Conservation (phyloP, 805 yeast genomes). For the Jamesozyma rosinii region DNA sequence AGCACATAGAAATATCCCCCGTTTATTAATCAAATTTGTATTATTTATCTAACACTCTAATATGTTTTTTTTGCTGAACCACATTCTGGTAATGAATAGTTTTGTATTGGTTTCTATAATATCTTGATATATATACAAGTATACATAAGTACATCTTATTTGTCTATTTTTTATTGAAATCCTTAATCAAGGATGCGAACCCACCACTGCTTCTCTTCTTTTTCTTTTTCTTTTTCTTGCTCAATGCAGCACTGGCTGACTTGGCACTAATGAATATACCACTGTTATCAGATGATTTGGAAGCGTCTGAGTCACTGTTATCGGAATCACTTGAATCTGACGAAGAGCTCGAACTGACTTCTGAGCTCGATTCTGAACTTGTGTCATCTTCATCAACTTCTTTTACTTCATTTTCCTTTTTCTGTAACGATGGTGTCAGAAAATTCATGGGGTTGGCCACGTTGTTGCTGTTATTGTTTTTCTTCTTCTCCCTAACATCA, state of each 20-base stretch:
- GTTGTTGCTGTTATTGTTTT: not conserved
- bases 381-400: slow-evolving; percentile 8
- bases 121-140: not conserved
- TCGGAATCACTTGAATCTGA: not conserved
- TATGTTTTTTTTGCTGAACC: too few relatives aligned
- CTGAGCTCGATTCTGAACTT: not conserved
- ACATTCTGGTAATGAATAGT: too few relatives aligned
- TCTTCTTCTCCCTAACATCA: slow-evolving; percentile 44
- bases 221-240: slow-evolving; percentile 29
- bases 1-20: too few relatives aligned
- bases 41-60: too few relatives aligned
- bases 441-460: not conserved
- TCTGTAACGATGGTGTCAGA: slow-evolving; percentile 3
- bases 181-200: slow-evolving; percentile 41
- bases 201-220: slow-evolving; percentile 32
- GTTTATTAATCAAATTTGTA: too few relatives aligned
- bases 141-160: too few relatives aligned
- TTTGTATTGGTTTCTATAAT: too few relatives aligned
- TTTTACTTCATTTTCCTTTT: slow-evolving; percentile 8
- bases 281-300: slow-evolving; percentile 16
- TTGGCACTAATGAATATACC: slow-evolving; percentile 37
- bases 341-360: slow-evolving; percentile 6
- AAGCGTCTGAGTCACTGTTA: slow-evolving; percentile 13
- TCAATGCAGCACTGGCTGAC: slow-evolving; percentile 35
- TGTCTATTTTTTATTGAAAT: slow-evolving; percentile 29